phyloP scores from a whole-genome alignment of 208 protist genomes.

The Acanthamoeba castellanii region DNA sequence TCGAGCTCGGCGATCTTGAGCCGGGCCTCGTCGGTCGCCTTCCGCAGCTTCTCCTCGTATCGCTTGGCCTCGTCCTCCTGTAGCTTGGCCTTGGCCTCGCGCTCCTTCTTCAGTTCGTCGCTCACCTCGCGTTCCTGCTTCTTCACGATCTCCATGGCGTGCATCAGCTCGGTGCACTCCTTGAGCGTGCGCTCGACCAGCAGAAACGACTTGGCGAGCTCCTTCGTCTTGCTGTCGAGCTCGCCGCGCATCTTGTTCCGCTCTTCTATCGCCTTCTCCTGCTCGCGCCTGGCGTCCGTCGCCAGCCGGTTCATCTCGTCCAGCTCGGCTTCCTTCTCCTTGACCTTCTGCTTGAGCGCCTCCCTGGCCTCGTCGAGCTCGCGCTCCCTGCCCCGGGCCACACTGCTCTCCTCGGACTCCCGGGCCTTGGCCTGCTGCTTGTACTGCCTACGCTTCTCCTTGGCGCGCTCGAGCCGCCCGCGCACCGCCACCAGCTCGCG shows the following conservation, averaged over 20 bases:
- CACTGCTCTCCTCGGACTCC: background rate
- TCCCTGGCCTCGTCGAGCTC: conserved; percentile 2
- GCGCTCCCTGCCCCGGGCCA: background rate
- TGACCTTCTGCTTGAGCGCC: background rate
- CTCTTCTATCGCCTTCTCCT: conserved; percentile 5
- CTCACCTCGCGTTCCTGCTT: conserved; percentile 14
- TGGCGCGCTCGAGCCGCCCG: background rate
- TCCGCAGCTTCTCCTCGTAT: background rate
- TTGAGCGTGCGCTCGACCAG: conserved; percentile 53
- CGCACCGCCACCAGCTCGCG: background rate
- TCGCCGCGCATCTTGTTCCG: conserved; percentile 24
- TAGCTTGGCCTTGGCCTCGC: background rate
- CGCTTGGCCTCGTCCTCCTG: background rate
- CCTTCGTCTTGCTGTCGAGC: conserved; percentile 47
- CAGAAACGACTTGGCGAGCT: background rate
- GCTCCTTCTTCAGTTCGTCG: conserved; percentile 39
- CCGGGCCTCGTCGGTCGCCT: background rate
- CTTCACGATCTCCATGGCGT: conserved; percentile 45
- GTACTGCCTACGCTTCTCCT: conserved; percentile 13
- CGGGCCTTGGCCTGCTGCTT: conserved; percentile 11
- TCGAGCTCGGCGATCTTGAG: conserved; percentile 9
- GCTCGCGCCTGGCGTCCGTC: conserved; percentile 40
- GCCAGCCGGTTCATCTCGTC: conserved; percentile 36
- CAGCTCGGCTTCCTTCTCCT: conserved; percentile 52
- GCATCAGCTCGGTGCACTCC: conserved; percentile 61